Conservation (phyloP, 805 yeast genomes). For the Hanseniaspora osmophila region DNA sequence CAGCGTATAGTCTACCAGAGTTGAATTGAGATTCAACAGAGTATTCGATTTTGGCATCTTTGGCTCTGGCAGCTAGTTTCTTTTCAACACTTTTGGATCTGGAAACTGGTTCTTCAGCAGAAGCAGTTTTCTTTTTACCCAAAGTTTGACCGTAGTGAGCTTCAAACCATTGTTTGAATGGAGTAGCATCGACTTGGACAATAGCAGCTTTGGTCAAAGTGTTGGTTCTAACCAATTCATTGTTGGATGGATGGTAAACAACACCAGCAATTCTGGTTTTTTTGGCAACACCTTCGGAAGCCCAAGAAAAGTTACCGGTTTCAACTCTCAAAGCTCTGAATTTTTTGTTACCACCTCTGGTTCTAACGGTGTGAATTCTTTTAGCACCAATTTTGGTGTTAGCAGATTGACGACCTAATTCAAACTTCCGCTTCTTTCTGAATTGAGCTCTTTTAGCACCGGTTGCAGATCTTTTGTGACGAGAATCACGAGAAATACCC, state of each 20-base stretch:
- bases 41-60: conserved; percentile 68
- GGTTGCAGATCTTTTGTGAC: conserved; percentile 99
- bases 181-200: conserved; percentile 99
- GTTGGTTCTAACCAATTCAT: conserved; percentile 99
- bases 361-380: conserved; percentile 98
- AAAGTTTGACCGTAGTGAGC: conserved; percentile 89
- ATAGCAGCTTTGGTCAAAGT: conserved; percentile 97
- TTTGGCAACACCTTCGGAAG: conserved; percentile 94
- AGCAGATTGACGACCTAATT: conserved; percentile 98
- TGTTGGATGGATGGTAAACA: conserved; percentile 98
- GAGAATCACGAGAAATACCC: conserved; percentile 99
- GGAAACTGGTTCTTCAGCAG: conserved; percentile 45
- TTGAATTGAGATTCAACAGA: conserved; percentile 93
- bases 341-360: conserved; percentile 99
- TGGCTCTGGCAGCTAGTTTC: conserved; percentile 88
- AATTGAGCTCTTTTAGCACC: conserved; percentile 99
- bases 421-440: conserved; percentile 99
- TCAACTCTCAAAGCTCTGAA: conserved; percentile 99
- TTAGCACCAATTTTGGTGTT: conserved; percentile 97
- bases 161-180: conserved; percentile 99
- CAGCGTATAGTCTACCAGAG: conserved; percentile 98
- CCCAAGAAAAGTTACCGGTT: conserved; percentile 99
- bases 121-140: conserved; percentile 61
- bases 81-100: conserved; percentile 72
- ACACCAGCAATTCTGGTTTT: conserved; percentile 98